Percentiles rank a stretch among this genome's conserved stretches.
phyloP scores from a whole-genome alignment of 148 eudicot species.

The Linanthus parryae region DNA sequence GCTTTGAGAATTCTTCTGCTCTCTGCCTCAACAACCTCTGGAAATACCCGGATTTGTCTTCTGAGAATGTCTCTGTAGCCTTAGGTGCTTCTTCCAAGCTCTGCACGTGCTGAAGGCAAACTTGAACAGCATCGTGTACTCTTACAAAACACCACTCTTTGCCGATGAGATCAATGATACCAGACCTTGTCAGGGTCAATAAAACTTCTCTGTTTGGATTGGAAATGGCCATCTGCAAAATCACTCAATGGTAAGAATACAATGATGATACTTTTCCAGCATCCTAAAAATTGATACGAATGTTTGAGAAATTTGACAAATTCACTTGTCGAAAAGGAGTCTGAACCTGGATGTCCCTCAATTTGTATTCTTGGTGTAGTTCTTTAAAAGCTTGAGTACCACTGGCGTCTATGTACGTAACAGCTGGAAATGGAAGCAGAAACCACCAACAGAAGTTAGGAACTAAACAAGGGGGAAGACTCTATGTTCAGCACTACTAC shows the following conservation, averaged over 20 bases:
- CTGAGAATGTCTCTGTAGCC: slow-evolving; percentile 23
- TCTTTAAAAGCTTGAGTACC: slow-evolving; percentile 86
- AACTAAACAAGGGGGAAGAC: too few relatives aligned
- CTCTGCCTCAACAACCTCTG: slow-evolving; percentile 38
- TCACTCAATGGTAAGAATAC: not conserved
- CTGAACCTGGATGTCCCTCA: slow-evolving; percentile 80
- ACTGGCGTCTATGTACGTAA: slow-evolving; percentile 84
- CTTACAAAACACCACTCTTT: slow-evolving; percentile 97
- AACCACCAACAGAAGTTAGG: not conserved
- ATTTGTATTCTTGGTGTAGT: slow-evolving; percentile 77
- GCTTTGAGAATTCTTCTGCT: slow-evolving; percentile 28
- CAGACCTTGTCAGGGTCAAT: slow-evolving; percentile 61
- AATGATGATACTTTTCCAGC: too few relatives aligned
- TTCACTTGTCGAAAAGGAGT: not conserved
- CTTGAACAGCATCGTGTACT: slow-evolving; percentile 94
- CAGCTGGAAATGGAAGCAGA: slow-evolving; percentile 41
- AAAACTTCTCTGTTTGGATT: slow-evolving; percentile 90
- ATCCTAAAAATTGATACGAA: too few relatives aligned
- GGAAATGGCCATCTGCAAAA: slow-evolving; percentile 67
- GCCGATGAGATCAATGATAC: slow-evolving; percentile 80
- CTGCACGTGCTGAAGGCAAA: slow-evolving; percentile 78
- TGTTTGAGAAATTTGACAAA: too few relatives aligned
- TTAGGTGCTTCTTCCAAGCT: slow-evolving; percentile 32
- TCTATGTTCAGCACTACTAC: too few relatives aligned
- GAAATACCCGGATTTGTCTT: slow-evolving; percentile 30